Percentiles rank a stretch among this genome's conserved stretches.
Evolutionary conservation across 257 asterid species (phyloP).

Genomic region (Verbena officinalis): DNA sequence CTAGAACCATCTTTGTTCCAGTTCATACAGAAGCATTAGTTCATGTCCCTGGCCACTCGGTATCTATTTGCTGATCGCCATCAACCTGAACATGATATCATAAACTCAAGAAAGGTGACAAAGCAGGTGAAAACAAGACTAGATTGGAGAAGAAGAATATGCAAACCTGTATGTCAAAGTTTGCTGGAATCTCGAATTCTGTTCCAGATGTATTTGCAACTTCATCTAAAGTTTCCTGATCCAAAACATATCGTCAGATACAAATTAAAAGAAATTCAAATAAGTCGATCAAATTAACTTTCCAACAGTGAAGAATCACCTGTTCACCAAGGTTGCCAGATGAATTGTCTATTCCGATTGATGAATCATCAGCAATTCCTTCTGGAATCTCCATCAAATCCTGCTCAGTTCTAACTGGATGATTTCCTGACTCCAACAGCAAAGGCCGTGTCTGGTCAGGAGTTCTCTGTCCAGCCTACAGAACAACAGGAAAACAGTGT

Average conservation of each 20-base stretch:
- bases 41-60: conserved; percentile 36
- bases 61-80: conserved; percentile 29
- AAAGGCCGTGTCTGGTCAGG: conserved; percentile 31
- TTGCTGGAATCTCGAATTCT: conserved; percentile 42
- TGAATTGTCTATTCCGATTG: conserved; percentile 34
- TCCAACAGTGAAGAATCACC: conserved; percentile 27
- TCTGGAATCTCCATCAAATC: conserved; percentile 41
- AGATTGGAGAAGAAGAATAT: background rate
- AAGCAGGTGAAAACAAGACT: background rate
- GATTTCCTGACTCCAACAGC: conserved; percentile 25
- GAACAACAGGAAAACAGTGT: conserved; percentile 13
- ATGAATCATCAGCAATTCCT: conserved; percentile 36
- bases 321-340: conserved; percentile 42
- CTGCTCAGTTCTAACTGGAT: conserved; percentile 38
- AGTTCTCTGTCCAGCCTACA: conserved; percentile 35
- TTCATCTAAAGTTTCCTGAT: conserved; percentile 42
- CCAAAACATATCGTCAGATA: background rate
- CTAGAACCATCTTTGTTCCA: background rate
- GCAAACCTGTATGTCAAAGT: conserved; percentile 41
- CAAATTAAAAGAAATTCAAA: background rate
- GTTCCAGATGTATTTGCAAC: conserved; percentile 37
- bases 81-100: conserved; percentile 26
- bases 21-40: conserved; percentile 11
- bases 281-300: background rate
- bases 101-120: background rate